Evolutionary conservation across 2,329 filamentous ascomycete genomes (phyloP).

Genomic region (Ophiobolus disseminans): DNA sequence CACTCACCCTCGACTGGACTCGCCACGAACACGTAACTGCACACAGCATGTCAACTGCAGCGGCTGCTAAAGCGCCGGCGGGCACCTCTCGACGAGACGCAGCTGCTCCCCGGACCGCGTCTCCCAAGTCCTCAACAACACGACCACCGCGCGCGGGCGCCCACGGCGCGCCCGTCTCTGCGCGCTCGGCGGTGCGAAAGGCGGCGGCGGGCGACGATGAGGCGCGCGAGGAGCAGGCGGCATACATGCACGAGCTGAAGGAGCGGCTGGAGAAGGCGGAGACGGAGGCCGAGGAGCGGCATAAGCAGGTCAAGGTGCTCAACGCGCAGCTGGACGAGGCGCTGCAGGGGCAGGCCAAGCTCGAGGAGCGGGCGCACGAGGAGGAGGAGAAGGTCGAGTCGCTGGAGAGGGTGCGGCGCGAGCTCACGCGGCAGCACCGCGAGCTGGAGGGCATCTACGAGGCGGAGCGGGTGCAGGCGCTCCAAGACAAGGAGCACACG

Average conservation of each 20-base stretch:
- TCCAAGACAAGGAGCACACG: conserved; percentile 92
- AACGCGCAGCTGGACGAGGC: conserved; percentile 88
- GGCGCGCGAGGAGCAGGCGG: conserved; percentile 78
- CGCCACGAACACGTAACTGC: conserved; percentile 10
- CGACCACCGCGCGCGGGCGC: conserved; percentile 40
- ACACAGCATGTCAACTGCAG: conserved; percentile 42
- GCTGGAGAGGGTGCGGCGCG: conserved; percentile 83
- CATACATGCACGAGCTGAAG: conserved; percentile 83
- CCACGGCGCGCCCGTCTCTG: conserved; percentile 48
- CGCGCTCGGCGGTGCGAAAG: conserved; percentile 48
- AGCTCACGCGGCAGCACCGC: conserved; percentile 80
- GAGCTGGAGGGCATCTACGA: conserved; percentile 95
- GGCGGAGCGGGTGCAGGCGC: conserved; percentile 82
- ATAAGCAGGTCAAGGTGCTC: conserved; percentile 84
- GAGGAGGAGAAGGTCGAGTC: conserved; percentile 82
- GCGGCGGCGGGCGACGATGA: conserved; percentile 61
- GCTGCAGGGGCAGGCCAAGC: conserved; percentile 78
- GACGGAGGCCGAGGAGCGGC: conserved; percentile 75
- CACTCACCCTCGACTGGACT: no score
- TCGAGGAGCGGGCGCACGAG: conserved; percentile 89
- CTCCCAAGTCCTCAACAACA: conserved; percentile 36
- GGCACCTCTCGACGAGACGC: conserved; percentile 39
- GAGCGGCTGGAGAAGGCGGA: conserved; percentile 83
- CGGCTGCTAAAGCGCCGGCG: conserved; percentile 46
- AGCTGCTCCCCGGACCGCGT: conserved; percentile 25